These are phyloP conservation scores for Volvox reticuliferus DNA, from an alignment of 139 green algal species.

Conservation along the genomic window DNA sequence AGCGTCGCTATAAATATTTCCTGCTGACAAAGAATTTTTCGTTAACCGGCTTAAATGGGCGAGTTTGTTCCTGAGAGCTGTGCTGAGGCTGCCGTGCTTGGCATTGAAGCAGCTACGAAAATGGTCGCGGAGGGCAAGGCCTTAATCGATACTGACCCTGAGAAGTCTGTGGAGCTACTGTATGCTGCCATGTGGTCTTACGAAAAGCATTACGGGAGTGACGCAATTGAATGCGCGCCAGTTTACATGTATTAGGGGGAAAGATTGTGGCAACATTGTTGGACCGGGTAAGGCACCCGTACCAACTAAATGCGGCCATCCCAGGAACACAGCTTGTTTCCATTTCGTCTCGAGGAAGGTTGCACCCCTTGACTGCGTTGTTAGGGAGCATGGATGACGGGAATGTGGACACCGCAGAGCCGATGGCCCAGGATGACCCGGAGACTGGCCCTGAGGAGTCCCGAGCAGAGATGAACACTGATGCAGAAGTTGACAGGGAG, in stretches of 20 bases:
- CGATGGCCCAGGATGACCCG: too few relatives aligned
- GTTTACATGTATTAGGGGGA: slow-evolving; percentile 67
- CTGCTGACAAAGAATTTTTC: too few relatives aligned
- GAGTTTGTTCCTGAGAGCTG: background rate
- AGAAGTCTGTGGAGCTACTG: slow-evolving; percentile 46
- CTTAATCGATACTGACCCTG: slow-evolving; percentile 51
- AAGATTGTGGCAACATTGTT: slow-evolving; percentile 54
- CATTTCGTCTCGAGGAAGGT: too few relatives aligned
- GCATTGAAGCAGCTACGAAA: background rate
- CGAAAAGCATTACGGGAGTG: slow-evolving; percentile 53
- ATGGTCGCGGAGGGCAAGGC: slow-evolving; percentile 25
- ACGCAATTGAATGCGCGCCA: slow-evolving; percentile 49
- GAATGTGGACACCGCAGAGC: too few relatives aligned
- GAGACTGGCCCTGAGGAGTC: too few relatives aligned
- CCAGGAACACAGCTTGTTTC: background rate
- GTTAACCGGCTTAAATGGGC: too few relatives aligned
- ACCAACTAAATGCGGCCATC: slow-evolving; percentile 3
- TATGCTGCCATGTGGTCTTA: slow-evolving; percentile 41
- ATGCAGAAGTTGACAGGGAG: too few relatives aligned
- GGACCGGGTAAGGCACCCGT: background rate
- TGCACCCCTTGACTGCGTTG: too few relatives aligned
- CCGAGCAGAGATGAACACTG: too few relatives aligned
- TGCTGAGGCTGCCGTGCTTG: background rate
- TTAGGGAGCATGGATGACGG: too few relatives aligned
- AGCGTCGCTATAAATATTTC: too few relatives aligned